Evolutionary conservation across 495 filamentous ascomycete species (phyloP).

Genomic region (Aspergillus baeticus): DNA sequence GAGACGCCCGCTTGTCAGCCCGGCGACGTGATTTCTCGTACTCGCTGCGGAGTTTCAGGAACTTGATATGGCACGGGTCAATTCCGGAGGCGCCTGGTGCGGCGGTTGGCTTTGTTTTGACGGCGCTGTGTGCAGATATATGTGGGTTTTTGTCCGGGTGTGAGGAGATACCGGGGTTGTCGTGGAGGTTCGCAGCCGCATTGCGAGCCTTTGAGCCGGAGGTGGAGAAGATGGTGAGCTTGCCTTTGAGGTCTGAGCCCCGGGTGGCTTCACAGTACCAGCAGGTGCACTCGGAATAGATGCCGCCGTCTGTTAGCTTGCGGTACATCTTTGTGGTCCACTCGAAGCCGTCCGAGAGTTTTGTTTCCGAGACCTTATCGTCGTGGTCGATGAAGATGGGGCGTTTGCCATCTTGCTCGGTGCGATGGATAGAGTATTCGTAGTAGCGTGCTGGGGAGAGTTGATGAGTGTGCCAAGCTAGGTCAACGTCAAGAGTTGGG

Average conservation of each 20-base stretch:
- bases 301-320: constrained; percentile 53
- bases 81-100: neutral
- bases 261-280: constrained; percentile 89
- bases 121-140: constrained; percentile 68
- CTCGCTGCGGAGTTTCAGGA: constrained; percentile 51
- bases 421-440: constrained; percentile 40
- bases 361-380: constrained; percentile 72
- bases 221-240: constrained; percentile 32
- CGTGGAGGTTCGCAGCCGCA: constrained; percentile 48
- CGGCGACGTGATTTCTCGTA: constrained; percentile 63
- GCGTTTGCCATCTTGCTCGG: neutral
- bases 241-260: constrained; percentile 48
- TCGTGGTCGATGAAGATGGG: constrained; percentile 75
- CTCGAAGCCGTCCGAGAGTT: constrained; percentile 63
- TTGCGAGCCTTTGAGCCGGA: constrained; percentile 31
- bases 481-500: constrained; percentile 84
- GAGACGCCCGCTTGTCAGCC: constrained; percentile 55
- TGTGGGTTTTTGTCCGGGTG: constrained; percentile 63
- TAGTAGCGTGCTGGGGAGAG: constrained; percentile 66
- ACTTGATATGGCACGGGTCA: constrained; percentile 20
- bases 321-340: constrained; percentile 74
- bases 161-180: constrained; percentile 54
- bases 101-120: constrained; percentile 21
- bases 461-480: constrained; percentile 72
- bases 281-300: constrained; percentile 83